A percentile compares a stretch with the other conserved stretches of the same genome.
phyloP scores from a whole-genome alignment of 345 rosid species.

The Cardiospermum halicacabum region DNA sequence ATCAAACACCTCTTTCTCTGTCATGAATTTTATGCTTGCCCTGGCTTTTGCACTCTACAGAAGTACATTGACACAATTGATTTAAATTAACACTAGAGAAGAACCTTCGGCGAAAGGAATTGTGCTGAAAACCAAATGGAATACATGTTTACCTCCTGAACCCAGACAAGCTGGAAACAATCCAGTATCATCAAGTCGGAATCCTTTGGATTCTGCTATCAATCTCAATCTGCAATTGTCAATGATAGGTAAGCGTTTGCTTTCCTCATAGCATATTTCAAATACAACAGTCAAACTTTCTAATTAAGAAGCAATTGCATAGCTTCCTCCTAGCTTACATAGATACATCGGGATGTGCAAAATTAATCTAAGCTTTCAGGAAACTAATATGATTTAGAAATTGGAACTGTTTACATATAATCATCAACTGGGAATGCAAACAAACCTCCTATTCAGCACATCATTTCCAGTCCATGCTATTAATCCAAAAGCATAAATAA shows the following conservation, averaged over 20 bases:
- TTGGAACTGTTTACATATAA: too few relatives aligned
- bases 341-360: neutral
- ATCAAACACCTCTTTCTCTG: slow-evolving; percentile 78
- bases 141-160: slow-evolving; percentile 68
- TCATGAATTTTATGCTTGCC: slow-evolving; percentile 50
- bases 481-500: slow-evolving; percentile 81
- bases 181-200: slow-evolving; percentile 84
- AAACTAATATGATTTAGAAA: too few relatives aligned
- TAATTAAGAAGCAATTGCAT: neutral
- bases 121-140: slow-evolving; percentile 1
- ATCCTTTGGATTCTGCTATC: slow-evolving; percentile 88
- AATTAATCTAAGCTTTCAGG: neutral
- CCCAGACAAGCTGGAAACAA: slow-evolving; percentile 79
- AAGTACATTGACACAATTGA: slow-evolving; percentile 15
- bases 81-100: neutral
- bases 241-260: neutral
- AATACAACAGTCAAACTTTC: neutral
- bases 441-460: slow-evolving; percentile 81
- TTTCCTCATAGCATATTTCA: neutral
- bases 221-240: slow-evolving; percentile 94
- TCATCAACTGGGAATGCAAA: neutral
- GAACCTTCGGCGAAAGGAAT: neutral
- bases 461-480: slow-evolving; percentile 98
- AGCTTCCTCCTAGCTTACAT: neutral
- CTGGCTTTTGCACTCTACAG: slow-evolving; percentile 63